Evolutionary conservation across 1,139 yeast species (phyloP).

Genomic region (Geotrichum siamense): DNA sequence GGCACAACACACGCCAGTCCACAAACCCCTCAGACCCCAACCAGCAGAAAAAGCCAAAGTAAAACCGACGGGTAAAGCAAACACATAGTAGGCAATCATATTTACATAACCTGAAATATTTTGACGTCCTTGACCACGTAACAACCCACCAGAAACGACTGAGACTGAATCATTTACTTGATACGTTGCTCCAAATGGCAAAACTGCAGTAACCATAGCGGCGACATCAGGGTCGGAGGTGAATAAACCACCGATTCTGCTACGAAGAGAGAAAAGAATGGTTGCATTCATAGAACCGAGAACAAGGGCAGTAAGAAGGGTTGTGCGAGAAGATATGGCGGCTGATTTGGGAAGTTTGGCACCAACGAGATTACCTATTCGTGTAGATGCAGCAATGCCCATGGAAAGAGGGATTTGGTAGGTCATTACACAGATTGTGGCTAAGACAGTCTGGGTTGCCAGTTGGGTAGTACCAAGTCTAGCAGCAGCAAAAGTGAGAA

Average conservation of each 20-base stretch:
- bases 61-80: conserved; percentile 67
- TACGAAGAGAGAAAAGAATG: conserved; percentile 45
- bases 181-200: conserved; percentile 65
- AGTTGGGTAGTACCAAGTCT: conserved; percentile 71
- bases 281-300: conserved; percentile 52
- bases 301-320: conserved; percentile 47
- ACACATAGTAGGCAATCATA: conserved; percentile 58
- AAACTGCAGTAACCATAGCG: conserved; percentile 41
- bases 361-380: conserved; percentile 83
- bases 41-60: conserved; percentile 50
- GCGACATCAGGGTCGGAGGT: conserved; percentile 62
- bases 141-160: conserved; percentile 75
- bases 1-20: conserved; percentile 72
- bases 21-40: conserved; percentile 56
- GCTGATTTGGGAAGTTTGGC: conserved; percentile 61
- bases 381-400: conserved; percentile 76
- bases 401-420: conserved; percentile 86
- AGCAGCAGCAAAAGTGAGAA: conserved; percentile 61
- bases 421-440: conserved; percentile 68
- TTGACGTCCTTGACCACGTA: conserved; percentile 83
- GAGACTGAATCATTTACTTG: conserved; percentile 76
- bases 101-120: conserved; percentile 73
- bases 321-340: conserved; percentile 54
- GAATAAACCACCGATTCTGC: conserved; percentile 54
- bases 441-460: conserved; percentile 83